A percentile compares a stretch with the other conserved stretches of the same genome.
phyloP scores from a whole-genome alignment of 176 grass and related monocot species.

The Rhipidocladum racemiflorum region DNA sequence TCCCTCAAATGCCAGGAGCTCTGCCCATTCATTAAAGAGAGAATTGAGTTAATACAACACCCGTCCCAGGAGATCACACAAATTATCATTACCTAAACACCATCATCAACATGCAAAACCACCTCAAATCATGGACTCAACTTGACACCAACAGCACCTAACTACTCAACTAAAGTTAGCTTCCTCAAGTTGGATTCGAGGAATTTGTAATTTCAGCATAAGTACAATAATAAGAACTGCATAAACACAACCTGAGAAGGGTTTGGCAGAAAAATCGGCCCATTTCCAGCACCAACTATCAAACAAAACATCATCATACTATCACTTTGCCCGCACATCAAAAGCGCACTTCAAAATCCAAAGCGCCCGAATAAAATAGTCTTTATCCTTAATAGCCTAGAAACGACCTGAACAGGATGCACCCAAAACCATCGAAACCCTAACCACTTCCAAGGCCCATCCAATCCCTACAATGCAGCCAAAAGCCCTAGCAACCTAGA shows the following conservation, averaged over 20 bases:
- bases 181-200: background rate
- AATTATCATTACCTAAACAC: background rate
- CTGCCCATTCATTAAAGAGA: background rate
- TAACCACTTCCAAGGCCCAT: conserved; percentile 14
- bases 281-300: background rate
- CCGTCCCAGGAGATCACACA: background rate
- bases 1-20: background rate
- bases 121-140: background rate
- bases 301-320: background rate
- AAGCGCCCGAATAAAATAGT: background rate
- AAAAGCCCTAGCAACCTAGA: background rate
- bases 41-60: background rate
- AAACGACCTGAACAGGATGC: background rate
- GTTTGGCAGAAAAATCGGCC: background rate
- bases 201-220: background rate
- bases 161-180: too few relatives aligned
- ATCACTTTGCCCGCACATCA: background rate
- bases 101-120: background rate
- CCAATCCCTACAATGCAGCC: conserved; percentile 1
- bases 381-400: background rate
- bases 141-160: too few relatives aligned
- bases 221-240: background rate
- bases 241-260: background rate
- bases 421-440: conserved; percentile 7
- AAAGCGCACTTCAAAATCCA: background rate